These are phyloP conservation scores for Aspergillus hortae DNA, from an alignment of 2,329 filamentous ascomycete genomes.

Conservation along the genomic window DNA sequence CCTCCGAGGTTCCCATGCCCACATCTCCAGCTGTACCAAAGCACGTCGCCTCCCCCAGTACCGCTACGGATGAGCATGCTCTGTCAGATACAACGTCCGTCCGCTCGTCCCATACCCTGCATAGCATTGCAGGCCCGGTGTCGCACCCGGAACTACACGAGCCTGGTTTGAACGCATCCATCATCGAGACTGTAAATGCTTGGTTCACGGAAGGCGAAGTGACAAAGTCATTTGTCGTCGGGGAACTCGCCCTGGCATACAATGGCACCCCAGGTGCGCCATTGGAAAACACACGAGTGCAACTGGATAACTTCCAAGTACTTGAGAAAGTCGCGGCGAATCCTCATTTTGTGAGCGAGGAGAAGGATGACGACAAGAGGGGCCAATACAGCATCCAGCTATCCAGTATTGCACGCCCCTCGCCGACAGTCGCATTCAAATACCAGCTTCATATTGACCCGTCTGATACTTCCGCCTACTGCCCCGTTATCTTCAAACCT, in stretches of 20 bases:
- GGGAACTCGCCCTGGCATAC: slow-evolving; percentile 85
- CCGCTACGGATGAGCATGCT: slow-evolving; percentile 61
- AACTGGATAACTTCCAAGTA: slow-evolving; percentile 81
- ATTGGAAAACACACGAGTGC: slow-evolving; percentile 60
- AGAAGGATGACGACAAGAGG: slow-evolving; percentile 48
- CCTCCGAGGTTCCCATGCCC: slow-evolving; percentile 25
- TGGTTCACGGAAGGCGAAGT: slow-evolving; percentile 72
- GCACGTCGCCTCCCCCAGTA: slow-evolving; percentile 48
- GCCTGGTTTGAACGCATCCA: slow-evolving; percentile 78
- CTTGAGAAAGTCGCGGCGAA: slow-evolving; percentile 93
- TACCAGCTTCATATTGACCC: slow-evolving; percentile 79
- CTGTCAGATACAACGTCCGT: slow-evolving; percentile 87
- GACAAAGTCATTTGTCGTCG: slow-evolving; percentile 70
- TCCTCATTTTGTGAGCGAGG: slow-evolving; percentile 78
- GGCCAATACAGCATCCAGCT: slow-evolving; percentile 80
- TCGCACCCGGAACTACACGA: slow-evolving; percentile 78
- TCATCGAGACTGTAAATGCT: slow-evolving; percentile 88
- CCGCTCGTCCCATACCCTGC: slow-evolving; percentile 78
- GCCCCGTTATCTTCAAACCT: slow-evolving; percentile 70
- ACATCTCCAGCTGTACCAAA: slow-evolving; percentile 35
- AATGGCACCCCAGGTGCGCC: slow-evolving; percentile 47
- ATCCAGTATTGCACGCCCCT: slow-evolving; percentile 64
- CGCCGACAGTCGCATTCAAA: slow-evolving; percentile 74
- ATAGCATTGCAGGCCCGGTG: slow-evolving; percentile 62
- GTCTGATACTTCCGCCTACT: slow-evolving; percentile 54